These are phyloP conservation scores for Hypoxylon subgilvum DNA, from an alignment of 495 filamentous ascomycete genomes.

Conservation along the genomic window DNA sequence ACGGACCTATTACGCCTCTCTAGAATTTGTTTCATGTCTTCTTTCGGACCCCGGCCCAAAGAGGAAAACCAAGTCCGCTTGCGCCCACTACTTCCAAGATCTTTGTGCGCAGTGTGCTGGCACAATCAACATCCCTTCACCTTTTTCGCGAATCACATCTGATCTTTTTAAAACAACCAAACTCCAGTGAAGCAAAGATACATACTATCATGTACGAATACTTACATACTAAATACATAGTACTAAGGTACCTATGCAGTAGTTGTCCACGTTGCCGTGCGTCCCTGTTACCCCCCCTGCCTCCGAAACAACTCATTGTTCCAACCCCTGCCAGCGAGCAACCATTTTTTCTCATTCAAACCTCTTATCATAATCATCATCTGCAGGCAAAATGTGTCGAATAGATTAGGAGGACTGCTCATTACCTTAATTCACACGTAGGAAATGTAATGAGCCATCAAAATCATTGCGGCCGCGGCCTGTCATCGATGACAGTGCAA, in stretches of 20 bases:
- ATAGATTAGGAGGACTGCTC: neutral
- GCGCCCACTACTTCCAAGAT: slow-evolving; percentile 3
- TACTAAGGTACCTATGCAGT: too few relatives aligned
- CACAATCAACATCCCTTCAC: slow-evolving; percentile 10
- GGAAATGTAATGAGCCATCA: neutral
- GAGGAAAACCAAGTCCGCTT: slow-evolving; percentile 4
- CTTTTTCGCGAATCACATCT: neutral
- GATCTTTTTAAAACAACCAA: slow-evolving; percentile 1
- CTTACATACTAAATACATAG: too few relatives aligned
- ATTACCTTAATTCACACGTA: neutral
- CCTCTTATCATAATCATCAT: neutral
- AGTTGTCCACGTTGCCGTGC: slow-evolving; percentile 24
- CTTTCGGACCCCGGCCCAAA: slow-evolving; percentile 15
- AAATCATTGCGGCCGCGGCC: neutral
- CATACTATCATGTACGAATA: too few relatives aligned
- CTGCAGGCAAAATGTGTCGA: neutral
- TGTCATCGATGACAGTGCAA: neutral
- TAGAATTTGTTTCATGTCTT: slow-evolving; percentile 18
- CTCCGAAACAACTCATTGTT: slow-evolving; percentile 26
- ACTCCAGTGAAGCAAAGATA: slow-evolving; percentile 10
- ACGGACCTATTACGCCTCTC: slow-evolving; percentile 22
- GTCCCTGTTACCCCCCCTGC: slow-evolving; percentile 15
- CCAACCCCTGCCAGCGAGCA: neutral
- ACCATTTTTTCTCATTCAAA: neutral
- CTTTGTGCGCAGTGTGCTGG: slow-evolving; percentile 1